A percentile compares a stretch with the other conserved stretches of the same genome.
These are phyloP conservation scores for Blastobotrys serpentis DNA, from an alignment of 1,139 yeast genomes.

Conservation along the genomic window DNA sequence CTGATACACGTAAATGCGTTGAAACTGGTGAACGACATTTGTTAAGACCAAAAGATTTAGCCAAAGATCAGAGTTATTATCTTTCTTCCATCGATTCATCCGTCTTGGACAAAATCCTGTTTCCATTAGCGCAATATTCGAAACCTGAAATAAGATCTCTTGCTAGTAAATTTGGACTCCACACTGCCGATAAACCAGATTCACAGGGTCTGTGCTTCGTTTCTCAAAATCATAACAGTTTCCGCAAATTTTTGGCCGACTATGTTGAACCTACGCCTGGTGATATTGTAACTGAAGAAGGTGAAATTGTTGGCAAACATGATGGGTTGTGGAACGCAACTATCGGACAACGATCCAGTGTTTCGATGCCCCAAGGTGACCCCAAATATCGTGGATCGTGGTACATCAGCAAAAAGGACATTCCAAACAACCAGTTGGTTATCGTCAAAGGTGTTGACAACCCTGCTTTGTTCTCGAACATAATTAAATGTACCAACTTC, in stretches of 20 bases:
- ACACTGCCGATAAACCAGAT: slow-evolving; percentile 78
- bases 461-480: slow-evolving; percentile 52
- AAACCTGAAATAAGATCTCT: slow-evolving; percentile 72
- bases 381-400: slow-evolving; percentile 75
- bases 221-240: slow-evolving; percentile 61
- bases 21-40: slow-evolving; percentile 45
- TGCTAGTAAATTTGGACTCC: slow-evolving; percentile 54
- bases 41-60: slow-evolving; percentile 55
- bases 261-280: slow-evolving; percentile 76
- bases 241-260: slow-evolving; percentile 72
- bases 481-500: slow-evolving; percentile 49
- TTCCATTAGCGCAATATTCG: slow-evolving; percentile 77
- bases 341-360: slow-evolving; percentile 79
- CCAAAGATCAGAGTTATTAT: slow-evolving; percentile 90
- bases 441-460: slow-evolving; percentile 76
- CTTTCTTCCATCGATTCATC: slow-evolving; percentile 61
- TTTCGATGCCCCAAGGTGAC: slow-evolving; percentile 84
- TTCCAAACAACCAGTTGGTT: slow-evolving; percentile 64
- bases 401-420: slow-evolving; percentile 76
- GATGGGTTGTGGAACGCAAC: slow-evolving; percentile 93
- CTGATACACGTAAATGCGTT: slow-evolving; percentile 46
- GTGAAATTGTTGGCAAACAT: slow-evolving; percentile 75
- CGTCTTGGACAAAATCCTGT: slow-evolving; percentile 51
- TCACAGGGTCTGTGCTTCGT: slow-evolving; percentile 96
- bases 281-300: slow-evolving; percentile 64